A percentile compares a stretch with the other conserved stretches of the same genome.
Conservation (phyloP, 202 grass and related monocot genomes). For the Saccharum hybrid region DNA sequence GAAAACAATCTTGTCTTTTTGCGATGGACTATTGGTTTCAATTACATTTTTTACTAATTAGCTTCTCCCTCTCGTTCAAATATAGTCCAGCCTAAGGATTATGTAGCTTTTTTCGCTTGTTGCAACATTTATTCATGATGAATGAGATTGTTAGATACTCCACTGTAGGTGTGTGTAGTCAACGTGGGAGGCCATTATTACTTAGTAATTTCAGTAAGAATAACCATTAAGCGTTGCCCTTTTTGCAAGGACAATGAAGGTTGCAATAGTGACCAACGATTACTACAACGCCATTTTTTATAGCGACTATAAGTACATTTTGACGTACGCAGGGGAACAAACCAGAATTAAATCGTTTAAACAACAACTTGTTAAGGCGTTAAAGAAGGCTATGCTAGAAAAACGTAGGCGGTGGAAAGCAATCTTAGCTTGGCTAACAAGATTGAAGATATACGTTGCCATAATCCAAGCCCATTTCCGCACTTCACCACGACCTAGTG, state of each 20-base stretch:
- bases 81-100: too few relatives aligned
- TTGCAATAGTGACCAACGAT: neutral
- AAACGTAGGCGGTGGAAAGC: neutral
- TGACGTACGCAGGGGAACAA: neutral
- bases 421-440: neutral
- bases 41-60: too few relatives aligned
- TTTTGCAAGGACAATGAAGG: neutral
- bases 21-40: too few relatives aligned
- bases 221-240: too few relatives aligned
- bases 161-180: neutral
- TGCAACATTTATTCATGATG: too few relatives aligned
- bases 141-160: neutral
- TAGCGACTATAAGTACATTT: neutral
- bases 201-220: neutral
- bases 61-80: too few relatives aligned
- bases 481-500: neutral
- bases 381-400: neutral
- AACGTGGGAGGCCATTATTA: neutral
- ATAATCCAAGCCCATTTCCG: neutral
- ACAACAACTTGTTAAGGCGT: neutral
- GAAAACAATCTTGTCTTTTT: too few relatives aligned
- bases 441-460: neutral
- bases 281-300: neutral
- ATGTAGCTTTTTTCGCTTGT: too few relatives aligned
- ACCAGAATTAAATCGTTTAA: neutral